Conservation (phyloP, 345 rosid genomes). For the Rhodomyrtus tomentosa region DNA sequence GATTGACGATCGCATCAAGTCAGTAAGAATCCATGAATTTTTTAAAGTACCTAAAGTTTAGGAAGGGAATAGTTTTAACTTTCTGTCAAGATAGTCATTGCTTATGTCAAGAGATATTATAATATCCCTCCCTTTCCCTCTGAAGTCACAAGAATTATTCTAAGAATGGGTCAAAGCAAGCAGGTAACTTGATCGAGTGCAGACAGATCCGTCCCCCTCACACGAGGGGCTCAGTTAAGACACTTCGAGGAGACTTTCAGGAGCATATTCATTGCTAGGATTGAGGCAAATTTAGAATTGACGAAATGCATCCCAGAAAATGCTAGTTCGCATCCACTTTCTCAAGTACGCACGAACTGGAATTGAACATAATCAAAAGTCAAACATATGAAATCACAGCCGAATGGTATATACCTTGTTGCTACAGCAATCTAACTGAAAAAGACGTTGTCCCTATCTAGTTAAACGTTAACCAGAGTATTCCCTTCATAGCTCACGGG, state of each 20-base stretch:
- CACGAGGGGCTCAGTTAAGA: constrained; percentile 6
- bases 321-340: background rate
- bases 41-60: background rate
- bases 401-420: background rate
- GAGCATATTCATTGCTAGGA: background rate
- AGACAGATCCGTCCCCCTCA: constrained; percentile 4
- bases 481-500: background rate
- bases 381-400: background rate
- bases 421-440: background rate
- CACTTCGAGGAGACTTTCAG: background rate
- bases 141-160: background rate
- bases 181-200: background rate
- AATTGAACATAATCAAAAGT: background rate
- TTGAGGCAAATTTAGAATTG: background rate
- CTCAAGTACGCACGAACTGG: background rate
- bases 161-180: constrained; percentile 2
- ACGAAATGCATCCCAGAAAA: background rate
- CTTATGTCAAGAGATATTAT: background rate
- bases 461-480: background rate
- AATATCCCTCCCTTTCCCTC: background rate
- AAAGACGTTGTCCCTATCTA: background rate
- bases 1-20: no score
- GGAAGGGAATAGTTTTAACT: background rate
- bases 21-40: background rate
- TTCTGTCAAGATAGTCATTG: background rate